Evolutionary conservation across 495 filamentous ascomycete species (phyloP).

Genomic region (Penicillium turbatum): DNA sequence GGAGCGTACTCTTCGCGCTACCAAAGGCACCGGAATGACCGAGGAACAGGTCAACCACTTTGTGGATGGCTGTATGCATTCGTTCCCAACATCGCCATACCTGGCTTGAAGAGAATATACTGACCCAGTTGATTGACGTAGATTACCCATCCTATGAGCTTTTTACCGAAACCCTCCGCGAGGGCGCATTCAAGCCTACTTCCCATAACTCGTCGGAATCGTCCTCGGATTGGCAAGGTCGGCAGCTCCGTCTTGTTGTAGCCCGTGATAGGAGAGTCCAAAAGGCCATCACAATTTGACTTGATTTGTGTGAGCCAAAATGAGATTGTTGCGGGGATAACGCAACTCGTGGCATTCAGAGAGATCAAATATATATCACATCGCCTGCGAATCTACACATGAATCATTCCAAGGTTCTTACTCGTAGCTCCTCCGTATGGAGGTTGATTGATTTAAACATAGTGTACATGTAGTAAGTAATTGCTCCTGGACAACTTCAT

Average conservation of each 20-base stretch:
- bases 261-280: conserved; percentile 60
- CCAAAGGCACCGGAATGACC: conserved; percentile 73
- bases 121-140: conserved; percentile 16
- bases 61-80: conserved; percentile 60
- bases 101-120: background rate
- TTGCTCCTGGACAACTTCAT: no score
- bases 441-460: no score
- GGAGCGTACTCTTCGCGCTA: conserved; percentile 61
- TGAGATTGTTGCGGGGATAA: background rate
- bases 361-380: no score
- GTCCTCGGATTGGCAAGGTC: conserved; percentile 41
- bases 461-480: no score
- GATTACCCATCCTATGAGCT: conserved; percentile 69
- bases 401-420: no score
- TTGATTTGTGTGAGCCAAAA: background rate
- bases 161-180: conserved; percentile 62
- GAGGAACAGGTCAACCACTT: conserved; percentile 62
- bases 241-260: conserved; percentile 69
- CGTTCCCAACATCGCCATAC: background rate
- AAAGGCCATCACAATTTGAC: conserved; percentile 51
- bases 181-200: conserved; percentile 53
- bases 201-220: conserved; percentile 12
- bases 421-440: no score
- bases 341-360: background rate
- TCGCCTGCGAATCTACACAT: no score